Evolutionary conservation across 371 early-diverging fungal species (phyloP).

Genomic region (Mucor sp.): DNA sequence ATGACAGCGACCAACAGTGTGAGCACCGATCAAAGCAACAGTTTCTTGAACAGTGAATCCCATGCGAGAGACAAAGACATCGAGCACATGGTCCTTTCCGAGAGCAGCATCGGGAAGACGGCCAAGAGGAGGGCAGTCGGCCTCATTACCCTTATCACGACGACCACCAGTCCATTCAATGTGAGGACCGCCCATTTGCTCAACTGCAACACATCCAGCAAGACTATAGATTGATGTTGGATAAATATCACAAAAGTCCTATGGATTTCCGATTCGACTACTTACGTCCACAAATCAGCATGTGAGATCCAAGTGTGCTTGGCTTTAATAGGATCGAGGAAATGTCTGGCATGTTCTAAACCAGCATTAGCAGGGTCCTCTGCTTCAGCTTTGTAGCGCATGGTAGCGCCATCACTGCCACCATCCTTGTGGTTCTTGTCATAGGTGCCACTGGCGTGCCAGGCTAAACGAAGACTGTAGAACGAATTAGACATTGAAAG

Average conservation of each 20-base stretch:
- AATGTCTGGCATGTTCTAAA: constrained; percentile 68
- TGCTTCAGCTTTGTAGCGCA: constrained; percentile 71
- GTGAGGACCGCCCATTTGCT: constrained; percentile 82
- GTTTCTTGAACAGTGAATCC: constrained; percentile 80
- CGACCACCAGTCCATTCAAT: constrained; percentile 84
- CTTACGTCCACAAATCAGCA: constrained; percentile 86
- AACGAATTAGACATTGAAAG: neutral
- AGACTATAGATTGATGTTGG: constrained; percentile 34
- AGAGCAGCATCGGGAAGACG: constrained; percentile 86
- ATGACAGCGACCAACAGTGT: constrained; percentile 91
- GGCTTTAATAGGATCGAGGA: constrained; percentile 77
- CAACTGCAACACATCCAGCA: constrained; percentile 83
- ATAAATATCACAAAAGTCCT: neutral
- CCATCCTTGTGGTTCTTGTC: constrained; percentile 70
- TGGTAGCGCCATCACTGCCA: constrained; percentile 84
- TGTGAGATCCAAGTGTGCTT: constrained; percentile 73
- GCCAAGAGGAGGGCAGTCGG: constrained; percentile 75
- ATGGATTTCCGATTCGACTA: neutral
- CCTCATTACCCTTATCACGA: constrained; percentile 56
- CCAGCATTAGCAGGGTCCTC: constrained; percentile 82
- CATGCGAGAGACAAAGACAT: constrained; percentile 79
- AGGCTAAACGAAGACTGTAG: constrained; percentile 72
- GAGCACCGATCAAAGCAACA: constrained; percentile 85
- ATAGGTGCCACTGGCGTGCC: constrained; percentile 88
- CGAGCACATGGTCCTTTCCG: constrained; percentile 71